These are phyloP conservation scores for Phytophthora fragariaefolia DNA, from an alignment of 352 stramenopile genomes.

Conservation along the genomic window DNA sequence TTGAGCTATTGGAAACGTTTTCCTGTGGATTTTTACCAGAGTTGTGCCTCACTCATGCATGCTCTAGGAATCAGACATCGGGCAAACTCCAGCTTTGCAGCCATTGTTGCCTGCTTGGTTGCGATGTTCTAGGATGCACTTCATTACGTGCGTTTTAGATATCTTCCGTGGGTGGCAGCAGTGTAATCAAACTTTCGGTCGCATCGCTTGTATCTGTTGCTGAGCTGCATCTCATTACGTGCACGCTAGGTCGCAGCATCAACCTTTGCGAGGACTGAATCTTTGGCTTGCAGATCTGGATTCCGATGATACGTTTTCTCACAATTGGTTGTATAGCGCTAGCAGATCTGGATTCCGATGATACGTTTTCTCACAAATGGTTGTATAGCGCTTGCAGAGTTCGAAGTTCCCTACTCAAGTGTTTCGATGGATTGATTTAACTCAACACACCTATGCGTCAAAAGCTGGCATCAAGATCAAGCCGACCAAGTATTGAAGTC, in stretches of 20 bases:
- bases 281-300: constrained; percentile 10
- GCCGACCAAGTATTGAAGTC: too few relatives aligned
- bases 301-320: not conserved
- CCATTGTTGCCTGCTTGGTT: not conserved
- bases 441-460: too few relatives aligned
- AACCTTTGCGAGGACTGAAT: not conserved
- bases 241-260: constrained; percentile 1
- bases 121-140: constrained; percentile 17
- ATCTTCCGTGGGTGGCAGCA: too few relatives aligned
- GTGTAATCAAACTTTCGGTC: constrained; percentile 13
- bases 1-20: too few relatives aligned
- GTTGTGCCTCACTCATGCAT: constrained; percentile 32
- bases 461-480: too few relatives aligned
- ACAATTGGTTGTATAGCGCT: not conserved
- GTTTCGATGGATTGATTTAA: too few relatives aligned
- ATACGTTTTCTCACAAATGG: too few relatives aligned
- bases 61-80: not conserved
- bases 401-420: too few relatives aligned
- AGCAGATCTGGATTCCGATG: not conserved
- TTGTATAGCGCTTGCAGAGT: too few relatives aligned
- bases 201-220: constrained; percentile 6
- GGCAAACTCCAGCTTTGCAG: constrained; percentile 7
- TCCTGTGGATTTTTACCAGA: constrained; percentile 1
- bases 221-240: constrained; percentile 38
- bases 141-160: constrained; percentile 30